A percentile compares a stretch with the other conserved stretches of the same genome.
Evolutionary conservation across 2,329 filamentous ascomycete genomes (phyloP).

Genomic region (Aspergillus eucalypticola): DNA sequence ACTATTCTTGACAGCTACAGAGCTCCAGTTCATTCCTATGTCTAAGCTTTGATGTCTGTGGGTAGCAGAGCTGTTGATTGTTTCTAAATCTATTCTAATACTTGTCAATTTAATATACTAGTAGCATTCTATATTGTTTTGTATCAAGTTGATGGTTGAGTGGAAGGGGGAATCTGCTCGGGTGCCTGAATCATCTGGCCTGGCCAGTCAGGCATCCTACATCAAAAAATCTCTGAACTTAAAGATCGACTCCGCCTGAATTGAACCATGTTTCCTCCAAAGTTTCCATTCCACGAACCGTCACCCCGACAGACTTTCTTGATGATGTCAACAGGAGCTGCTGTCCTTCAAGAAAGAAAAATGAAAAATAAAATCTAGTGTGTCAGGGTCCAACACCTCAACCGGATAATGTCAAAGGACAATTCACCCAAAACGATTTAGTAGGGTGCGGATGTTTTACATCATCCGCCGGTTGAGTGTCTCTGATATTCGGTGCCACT

Average conservation of each 20-base stretch:
- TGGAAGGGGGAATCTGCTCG: no score
- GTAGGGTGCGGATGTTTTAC: slow-evolving; percentile 15
- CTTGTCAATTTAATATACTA: background rate
- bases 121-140: no score
- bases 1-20: slow-evolving; percentile 10
- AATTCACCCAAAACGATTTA: background rate
- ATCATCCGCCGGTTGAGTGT: slow-evolving; percentile 5
- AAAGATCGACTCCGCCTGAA: slow-evolving; percentile 5
- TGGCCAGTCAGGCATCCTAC: slow-evolving; percentile 19
- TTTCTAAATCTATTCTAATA: background rate
- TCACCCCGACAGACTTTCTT: background rate
- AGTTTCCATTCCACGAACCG: background rate
- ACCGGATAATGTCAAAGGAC: no score
- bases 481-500: background rate
- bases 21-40: no score
- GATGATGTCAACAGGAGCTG: background rate
- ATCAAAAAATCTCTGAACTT: slow-evolving; percentile 6
- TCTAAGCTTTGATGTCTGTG: no score
- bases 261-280: background rate
- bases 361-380: no score
- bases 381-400: no score
- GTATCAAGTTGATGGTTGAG: no score
- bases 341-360: no score
- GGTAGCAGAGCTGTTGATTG: no score
- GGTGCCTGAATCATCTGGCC: slow-evolving; percentile 10